Conservation (phyloP, 228 moss, liverwort and hornwort species). For the Sphagnum magellanicum region DNA sequence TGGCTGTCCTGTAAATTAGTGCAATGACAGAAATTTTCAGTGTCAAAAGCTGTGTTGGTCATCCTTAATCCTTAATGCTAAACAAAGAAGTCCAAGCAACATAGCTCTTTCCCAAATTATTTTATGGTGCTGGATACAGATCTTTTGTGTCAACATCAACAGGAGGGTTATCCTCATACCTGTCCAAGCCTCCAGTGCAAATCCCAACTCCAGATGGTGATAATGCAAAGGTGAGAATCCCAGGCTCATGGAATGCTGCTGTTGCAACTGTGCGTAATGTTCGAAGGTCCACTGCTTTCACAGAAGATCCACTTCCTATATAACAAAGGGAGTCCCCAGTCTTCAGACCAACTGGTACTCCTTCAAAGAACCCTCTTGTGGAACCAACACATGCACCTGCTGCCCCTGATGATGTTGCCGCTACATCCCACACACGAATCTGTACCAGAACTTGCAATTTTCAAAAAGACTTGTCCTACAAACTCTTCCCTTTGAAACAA, state of each 20-base stretch:
- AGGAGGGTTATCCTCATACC: slow-evolving; percentile 9
- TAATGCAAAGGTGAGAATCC: slow-evolving; percentile 46
- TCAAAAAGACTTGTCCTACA: too few relatives aligned
- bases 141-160: too few relatives aligned
- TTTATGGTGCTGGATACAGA: neutral
- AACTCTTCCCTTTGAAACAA: too few relatives aligned
- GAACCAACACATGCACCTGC: slow-evolving; percentile 52
- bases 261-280: slow-evolving; percentile 57
- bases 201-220: slow-evolving; percentile 47
- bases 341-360: slow-evolving; percentile 44
- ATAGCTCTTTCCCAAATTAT: too few relatives aligned
- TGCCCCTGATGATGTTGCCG: slow-evolving; percentile 43
- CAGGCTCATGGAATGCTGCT: slow-evolving; percentile 37
- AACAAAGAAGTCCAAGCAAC: too few relatives aligned
- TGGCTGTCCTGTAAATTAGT: slow-evolving; percentile 34
- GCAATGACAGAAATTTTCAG: neutral
- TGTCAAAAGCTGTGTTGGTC: too few relatives aligned
- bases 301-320: slow-evolving; percentile 38
- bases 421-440: slow-evolving; percentile 62
- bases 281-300: slow-evolving; percentile 59
- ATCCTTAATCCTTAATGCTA: too few relatives aligned
- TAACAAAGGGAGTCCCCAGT: slow-evolving; percentile 54
- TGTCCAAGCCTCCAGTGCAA: slow-evolving; percentile 57
- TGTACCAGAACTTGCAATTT: slow-evolving; percentile 3
- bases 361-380: slow-evolving; percentile 40